These are phyloP conservation scores for Saprolegnia parasitica DNA, from an alignment of 352 stramenopile genomes.

Conservation along the genomic window DNA sequence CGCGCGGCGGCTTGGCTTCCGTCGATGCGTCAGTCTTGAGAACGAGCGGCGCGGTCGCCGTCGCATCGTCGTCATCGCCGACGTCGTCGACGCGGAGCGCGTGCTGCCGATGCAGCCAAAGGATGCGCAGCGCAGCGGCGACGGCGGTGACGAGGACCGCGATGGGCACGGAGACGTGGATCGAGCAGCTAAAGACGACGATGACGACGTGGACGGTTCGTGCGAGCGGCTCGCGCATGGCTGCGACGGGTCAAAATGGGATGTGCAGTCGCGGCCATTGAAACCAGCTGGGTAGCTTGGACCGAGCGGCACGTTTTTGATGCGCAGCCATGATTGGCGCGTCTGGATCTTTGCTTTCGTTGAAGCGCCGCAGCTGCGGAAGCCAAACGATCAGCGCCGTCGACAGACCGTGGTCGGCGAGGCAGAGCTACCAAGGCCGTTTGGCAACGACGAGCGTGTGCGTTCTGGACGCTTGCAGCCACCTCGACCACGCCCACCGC, in stretches of 20 bases:
- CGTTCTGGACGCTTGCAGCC: too few species aligned
- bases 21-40: neutral
- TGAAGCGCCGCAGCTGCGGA: neutral
- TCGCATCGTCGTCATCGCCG: neutral
- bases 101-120: neutral
- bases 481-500: too few species aligned
- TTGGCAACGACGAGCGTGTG: too few species aligned
- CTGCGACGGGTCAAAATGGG: conserved; percentile 4
- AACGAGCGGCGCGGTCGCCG: too few species aligned
- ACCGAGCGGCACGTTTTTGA: conserved; percentile 6
- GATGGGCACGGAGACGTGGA: conserved; percentile 1
- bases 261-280: neutral
- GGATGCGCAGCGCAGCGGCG: neutral
- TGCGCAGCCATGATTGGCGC: conserved; percentile 4
- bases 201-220: neutral
- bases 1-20: neutral
- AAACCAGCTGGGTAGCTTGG: neutral
- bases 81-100: neutral
- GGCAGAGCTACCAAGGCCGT: too few species aligned
- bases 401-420: neutral
- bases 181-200: conserved; percentile 9
- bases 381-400: too few species aligned
- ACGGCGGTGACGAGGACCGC: neutral
- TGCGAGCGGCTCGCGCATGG: neutral
- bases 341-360: conserved; percentile 11